Evolutionary conservation across 208 protist genomes (phyloP), one percentile per base, ranked within the genome.

Genomic region (Acanthamoeba lenticulata): DNA sequence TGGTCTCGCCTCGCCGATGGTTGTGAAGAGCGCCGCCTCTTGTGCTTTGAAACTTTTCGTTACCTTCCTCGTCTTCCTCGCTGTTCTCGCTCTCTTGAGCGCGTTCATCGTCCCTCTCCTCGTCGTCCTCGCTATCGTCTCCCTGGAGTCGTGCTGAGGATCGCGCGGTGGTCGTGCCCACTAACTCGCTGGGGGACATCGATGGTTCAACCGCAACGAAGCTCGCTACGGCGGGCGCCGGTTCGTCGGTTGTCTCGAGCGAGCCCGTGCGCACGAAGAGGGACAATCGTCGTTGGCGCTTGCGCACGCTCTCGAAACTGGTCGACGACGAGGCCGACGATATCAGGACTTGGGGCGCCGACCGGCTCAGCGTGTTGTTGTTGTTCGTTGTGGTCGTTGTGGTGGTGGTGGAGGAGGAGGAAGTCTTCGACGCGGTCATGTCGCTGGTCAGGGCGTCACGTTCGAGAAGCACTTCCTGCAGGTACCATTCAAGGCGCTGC

Each of bases 401-500:
- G 65, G n/a, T 74, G 29, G 2, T 11, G 65, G 65, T 74, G 11
- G 65, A 42, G 65, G n/a, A 19, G 2, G 65, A 27, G 65, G 2
- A 42, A 34, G 19, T 47, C 40, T 19, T 47, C 38, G 77, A 86
- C 38, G 11, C 77, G 38, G 1, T 52, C 24, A 21, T 27, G 19
- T 57, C 38, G 24, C 11, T 34, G 1, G 32, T 45, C 38, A 86
- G 77, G 7, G 38, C 38, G 9, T 86, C 45, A 29, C 32, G 19
- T 38, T 86, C 77, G n/a, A 86, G 77, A 2, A 86, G 42, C 4
- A 86, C 77, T 38, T 86, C 77, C 42, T 86, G 38, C 42, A 86
- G 77, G 77, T 86, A 86, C 77, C 77, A 86, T 38, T 86, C 77
- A 11, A 86, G 77, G 6, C 77, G 77, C 77, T 86, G 42, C 77